Conservation (phyloP, 805 yeast species). For the Saccharomycopsis microspora region DNA sequence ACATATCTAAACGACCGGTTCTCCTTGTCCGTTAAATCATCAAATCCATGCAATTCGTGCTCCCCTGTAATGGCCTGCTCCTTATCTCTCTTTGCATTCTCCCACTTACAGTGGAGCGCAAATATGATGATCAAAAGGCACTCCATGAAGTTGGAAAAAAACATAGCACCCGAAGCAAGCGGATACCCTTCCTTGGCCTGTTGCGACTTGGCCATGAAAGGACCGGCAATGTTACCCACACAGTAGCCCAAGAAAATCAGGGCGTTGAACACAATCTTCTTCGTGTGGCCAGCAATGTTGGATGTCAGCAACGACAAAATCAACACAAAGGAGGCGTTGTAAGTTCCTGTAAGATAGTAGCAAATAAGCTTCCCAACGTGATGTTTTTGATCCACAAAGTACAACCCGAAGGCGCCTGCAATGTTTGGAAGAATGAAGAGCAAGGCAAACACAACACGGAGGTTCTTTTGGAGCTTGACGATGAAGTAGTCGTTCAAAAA, state of each 20-base stretch:
- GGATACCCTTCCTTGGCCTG: slow-evolving; percentile 33
- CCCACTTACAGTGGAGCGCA: slow-evolving; percentile 25
- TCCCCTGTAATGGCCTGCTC: slow-evolving; percentile 18
- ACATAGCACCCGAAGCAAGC: slow-evolving; percentile 31
- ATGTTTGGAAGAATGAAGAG: slow-evolving; percentile 20
- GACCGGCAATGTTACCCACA: slow-evolving; percentile 60
- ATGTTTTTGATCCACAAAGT: slow-evolving; percentile 32
- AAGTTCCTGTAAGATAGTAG: background rate
- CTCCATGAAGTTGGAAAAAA: slow-evolving; percentile 16
- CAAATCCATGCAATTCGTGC: slow-evolving; percentile 29
- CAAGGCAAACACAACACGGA: slow-evolving; percentile 24
- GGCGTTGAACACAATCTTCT: slow-evolving; percentile 40
- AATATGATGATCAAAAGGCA: slow-evolving; percentile 1
- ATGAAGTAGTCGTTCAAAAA: slow-evolving; percentile 47
- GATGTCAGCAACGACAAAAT: slow-evolving; percentile 25
- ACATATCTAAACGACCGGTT: slow-evolving; percentile 47
- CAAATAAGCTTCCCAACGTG: slow-evolving; percentile 23
- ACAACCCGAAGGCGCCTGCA: slow-evolving; percentile 31
- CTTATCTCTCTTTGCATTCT: slow-evolving; percentile 39
- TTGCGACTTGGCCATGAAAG: slow-evolving; percentile 34
- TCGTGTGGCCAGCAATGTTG: slow-evolving; percentile 63
- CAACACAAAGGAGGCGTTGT: slow-evolving; percentile 14
- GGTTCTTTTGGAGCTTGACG: slow-evolving; percentile 31
- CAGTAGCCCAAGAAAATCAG: slow-evolving; percentile 53
- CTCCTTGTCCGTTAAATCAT: slow-evolving; percentile 49